Base-by-base conservation (phyloP, 176 grass and related monocot genomes). In the Chrysopogon serrulatus region DNA sequence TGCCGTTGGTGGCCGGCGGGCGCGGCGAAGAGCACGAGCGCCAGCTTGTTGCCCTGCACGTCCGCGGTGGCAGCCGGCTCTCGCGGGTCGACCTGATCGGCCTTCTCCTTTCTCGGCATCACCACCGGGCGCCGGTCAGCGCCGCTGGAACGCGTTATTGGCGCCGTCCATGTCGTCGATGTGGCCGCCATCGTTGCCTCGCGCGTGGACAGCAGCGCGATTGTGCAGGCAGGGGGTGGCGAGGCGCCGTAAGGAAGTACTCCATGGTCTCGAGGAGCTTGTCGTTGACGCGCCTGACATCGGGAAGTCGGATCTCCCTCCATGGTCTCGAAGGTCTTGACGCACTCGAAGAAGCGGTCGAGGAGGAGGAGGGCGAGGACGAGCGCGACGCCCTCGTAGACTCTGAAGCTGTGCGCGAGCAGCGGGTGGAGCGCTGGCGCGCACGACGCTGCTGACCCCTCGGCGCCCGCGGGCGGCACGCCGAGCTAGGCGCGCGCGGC, bases 311-410 rank as follows among this genome's bases (percentile, higher is more conserved):
- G 90, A 73, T n/a, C n/a, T n/a, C n/a, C n/a, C n/a, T n/a, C n/a
- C n/a, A n/a, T n/a, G 1, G 88, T 86, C 73, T 92, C 92, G 59
- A 97, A 97, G 3, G 86, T 84, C 79, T 84, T 94, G 63, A 85
- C 92, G 74, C 90, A 94, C 27, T 94, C 92, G 27, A 97, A 97
- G 91, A 97, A 97, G 1, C 81, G 80, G 79, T 94, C 95, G n/a
- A n/a, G n/a, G 4, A 91, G 81, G 3, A 97, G 68, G 49, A 84
- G 65, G 1, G 88, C 92, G 35, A 94, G 87, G 5, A 91, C 86
- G 68, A 74, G 74, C 36, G 83, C 54, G 19, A 88, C 53, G 77
- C 94, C 92, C 3, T 75, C 83, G 37, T 91, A 86, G 53, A 97
- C 66, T 40, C 78, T 35, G 24, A 85, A 76, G 77, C 90, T 92